Evolutionary conservation across 768 basidiomycete species (phyloP).

Genomic region (Psilocybe cubensis): DNA sequence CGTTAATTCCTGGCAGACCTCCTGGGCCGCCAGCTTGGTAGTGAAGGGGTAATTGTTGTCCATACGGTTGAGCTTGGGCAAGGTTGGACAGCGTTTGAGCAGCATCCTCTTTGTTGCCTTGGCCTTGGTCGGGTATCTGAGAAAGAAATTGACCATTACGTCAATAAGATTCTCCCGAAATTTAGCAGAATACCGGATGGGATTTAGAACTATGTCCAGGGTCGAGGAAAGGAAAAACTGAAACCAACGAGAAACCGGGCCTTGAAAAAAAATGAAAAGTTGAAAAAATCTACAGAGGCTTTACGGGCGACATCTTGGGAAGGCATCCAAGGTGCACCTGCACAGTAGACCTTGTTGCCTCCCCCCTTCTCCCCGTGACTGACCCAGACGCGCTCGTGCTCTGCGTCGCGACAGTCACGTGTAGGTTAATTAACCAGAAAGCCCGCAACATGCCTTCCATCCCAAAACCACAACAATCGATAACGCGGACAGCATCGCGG

Average conservation of each 20-base stretch:
- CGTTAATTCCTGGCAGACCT: constrained; percentile 57
- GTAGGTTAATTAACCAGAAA: constrained; percentile 29
- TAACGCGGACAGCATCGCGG: background rate
- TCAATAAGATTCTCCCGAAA: background rate
- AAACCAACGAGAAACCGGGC: background rate
- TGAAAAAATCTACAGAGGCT: background rate
- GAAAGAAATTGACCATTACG: background rate
- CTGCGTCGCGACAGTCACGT: constrained; percentile 41
- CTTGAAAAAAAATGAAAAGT: too few relatives aligned
- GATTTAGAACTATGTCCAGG: background rate
- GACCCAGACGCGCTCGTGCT: constrained; percentile 37
- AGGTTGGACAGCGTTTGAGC: constrained; percentile 48
- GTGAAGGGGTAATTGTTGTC: constrained; percentile 34
- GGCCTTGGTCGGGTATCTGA: constrained; percentile 42
- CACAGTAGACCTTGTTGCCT: background rate
- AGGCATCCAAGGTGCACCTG: background rate
- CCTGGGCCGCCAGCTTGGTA: constrained; percentile 30
- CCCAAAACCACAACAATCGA: constrained; percentile 11
- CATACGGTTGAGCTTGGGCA: constrained; percentile 48
- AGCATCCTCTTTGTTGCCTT: constrained; percentile 64
- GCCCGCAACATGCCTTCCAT: background rate
- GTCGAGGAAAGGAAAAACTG: background rate
- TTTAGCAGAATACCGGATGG: constrained; percentile 5
- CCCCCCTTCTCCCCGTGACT: constrained; percentile 40
- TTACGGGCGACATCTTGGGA: background rate